A percentile compares a stretch with the other conserved stretches of the same genome.
phyloP scores from a whole-genome alignment of 1,284 basidiomycete genomes.

The Cerrena zonata region DNA sequence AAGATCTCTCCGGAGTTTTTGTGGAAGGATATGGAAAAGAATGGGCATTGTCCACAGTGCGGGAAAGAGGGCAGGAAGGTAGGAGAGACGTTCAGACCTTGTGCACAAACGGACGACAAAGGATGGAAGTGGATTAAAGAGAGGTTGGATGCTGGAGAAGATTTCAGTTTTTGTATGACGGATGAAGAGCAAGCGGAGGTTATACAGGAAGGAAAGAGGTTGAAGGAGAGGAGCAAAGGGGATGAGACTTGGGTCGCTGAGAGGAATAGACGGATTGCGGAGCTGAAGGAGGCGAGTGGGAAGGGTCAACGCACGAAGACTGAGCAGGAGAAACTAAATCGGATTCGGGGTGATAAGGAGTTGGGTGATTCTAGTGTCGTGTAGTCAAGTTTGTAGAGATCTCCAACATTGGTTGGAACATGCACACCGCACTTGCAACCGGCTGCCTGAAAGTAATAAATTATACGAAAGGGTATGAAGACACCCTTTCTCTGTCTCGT shows the following conservation, averaged over 20 bases:
- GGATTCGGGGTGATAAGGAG: neutral
- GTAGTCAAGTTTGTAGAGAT: too few species aligned
- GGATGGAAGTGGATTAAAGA: constrained; percentile 6
- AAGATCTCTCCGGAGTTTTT: neutral
- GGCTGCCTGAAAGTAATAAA: too few species aligned
- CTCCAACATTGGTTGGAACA: too few species aligned
- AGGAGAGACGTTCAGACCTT: constrained; percentile 9
- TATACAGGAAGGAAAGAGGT: constrained; percentile 2
- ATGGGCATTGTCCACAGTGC: constrained; percentile 10
- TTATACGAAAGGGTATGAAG: too few species aligned
- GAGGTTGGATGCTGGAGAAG: constrained; percentile 6
- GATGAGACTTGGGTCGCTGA: neutral
- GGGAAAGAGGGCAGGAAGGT: constrained; percentile 6
- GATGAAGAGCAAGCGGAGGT: constrained; percentile 7
- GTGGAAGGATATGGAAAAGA: constrained; percentile 1
- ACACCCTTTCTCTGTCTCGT: too few species aligned
- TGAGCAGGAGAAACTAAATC: neutral
- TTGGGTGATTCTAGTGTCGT: too few species aligned
- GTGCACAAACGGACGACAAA: constrained; percentile 5
- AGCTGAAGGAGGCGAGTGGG: neutral
- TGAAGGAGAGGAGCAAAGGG: neutral
- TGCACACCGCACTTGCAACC: too few species aligned
- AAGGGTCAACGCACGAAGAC: neutral
- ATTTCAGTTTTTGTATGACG: constrained; percentile 9
- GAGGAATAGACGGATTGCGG: neutral